Evolutionary conservation across 352 stramenopile genomes (phyloP).

Genomic region (Globisporangium iwayamae): DNA sequence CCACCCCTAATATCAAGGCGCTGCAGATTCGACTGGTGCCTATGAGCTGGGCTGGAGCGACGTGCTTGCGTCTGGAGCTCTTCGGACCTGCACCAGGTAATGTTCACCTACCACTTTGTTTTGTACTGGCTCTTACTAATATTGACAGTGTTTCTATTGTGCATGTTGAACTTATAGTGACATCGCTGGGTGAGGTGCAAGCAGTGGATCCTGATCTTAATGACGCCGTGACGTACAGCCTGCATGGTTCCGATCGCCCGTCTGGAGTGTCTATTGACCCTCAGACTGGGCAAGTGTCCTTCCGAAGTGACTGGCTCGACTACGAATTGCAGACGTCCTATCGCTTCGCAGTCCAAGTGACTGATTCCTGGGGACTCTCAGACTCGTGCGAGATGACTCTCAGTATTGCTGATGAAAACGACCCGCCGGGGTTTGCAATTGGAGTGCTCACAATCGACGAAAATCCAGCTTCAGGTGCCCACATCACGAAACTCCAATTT

Average conservation of each 20-base stretch:
- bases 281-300: slow-evolving; percentile 17
- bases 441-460: slow-evolving; percentile 1
- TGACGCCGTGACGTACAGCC: slow-evolving; percentile 16
- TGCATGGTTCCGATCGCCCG: slow-evolving; percentile 21
- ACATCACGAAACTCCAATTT: background rate
- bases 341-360: slow-evolving; percentile 21
- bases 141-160: background rate
- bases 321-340: slow-evolving; percentile 21
- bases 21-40: slow-evolving; percentile 42
- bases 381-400: slow-evolving; percentile 7
- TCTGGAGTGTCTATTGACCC: slow-evolving; percentile 26
- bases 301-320: slow-evolving; percentile 29
- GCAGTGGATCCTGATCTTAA: slow-evolving; percentile 8
- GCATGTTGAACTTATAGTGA: background rate
- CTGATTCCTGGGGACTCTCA: slow-evolving; percentile 15
- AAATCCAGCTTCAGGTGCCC: slow-evolving; percentile 6
- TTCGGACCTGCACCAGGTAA: slow-evolving; percentile 42
- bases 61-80: slow-evolving; percentile 44
- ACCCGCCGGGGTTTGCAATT: slow-evolving; percentile 4
- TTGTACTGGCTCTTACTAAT: background rate
- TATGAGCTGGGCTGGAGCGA: slow-evolving; percentile 24
- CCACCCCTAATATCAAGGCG: slow-evolving; percentile 26
- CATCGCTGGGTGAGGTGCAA: background rate
- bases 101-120: background rate
- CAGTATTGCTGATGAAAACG: slow-evolving; percentile 2